Conservation (phyloP, 768 basidiomycete species). For the Lactarius indigo region DNA sequence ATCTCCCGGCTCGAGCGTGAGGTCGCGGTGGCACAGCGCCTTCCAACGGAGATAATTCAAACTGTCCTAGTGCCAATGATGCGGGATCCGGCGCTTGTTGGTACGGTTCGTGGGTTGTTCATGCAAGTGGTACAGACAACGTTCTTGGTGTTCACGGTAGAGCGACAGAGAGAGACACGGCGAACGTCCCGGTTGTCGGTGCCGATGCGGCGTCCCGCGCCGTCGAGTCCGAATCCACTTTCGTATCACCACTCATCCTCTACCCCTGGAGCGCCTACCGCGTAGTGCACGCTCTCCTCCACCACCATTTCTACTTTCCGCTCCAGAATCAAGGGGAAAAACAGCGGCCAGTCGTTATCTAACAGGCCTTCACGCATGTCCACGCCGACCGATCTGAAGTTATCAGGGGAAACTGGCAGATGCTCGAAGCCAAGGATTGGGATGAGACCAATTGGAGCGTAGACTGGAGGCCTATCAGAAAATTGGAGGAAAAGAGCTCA, state of each 20-base stretch:
- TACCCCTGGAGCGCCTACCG: neutral
- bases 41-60: constrained; percentile 39
- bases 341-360: constrained; percentile 5
- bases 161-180: constrained; percentile 40
- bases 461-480: too few relatives aligned
- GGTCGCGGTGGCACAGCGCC: constrained; percentile 38
- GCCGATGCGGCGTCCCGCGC: constrained; percentile 12
- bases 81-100: constrained; percentile 27
- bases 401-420: neutral
- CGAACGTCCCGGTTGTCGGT: constrained; percentile 27
- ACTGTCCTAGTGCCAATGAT: constrained; percentile 39
- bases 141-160: constrained; percentile 50
- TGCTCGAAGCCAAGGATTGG: constrained; percentile 11
- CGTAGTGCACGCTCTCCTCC: constrained; percentile 15
- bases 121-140: constrained; percentile 36
- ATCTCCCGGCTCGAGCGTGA: constrained; percentile 35
- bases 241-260: constrained; percentile 7
- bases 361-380: neutral
- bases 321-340: neutral
- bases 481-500: too few relatives aligned
- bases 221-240: constrained; percentile 7
- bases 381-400: neutral
- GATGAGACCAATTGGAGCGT: constrained; percentile 5
- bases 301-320: constrained; percentile 8
- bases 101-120: constrained; percentile 28